Base-by-base conservation (phyloP, 345 rosid genomes). In the Pugionium cornutum region DNA sequence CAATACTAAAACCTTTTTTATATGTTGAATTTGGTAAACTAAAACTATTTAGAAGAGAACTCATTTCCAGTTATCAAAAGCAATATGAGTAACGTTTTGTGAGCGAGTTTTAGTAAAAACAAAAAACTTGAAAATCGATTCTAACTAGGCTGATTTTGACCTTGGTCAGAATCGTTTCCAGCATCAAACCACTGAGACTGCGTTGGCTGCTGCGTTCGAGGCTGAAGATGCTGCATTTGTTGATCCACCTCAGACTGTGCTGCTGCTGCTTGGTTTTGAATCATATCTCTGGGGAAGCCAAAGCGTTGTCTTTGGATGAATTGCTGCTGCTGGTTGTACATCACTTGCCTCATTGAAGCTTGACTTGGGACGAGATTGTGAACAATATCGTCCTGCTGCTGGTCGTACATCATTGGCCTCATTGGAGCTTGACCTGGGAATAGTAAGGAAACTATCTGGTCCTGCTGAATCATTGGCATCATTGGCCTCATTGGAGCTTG, bases 21-120 rank as follows among this genome's bases (percentile, higher is more conserved):
- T 47, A 6, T 47, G 9, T 46, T 46, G 27, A 46, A 25, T 47
- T 47, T 47, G 31, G 10, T 26, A 27, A 5, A 50, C 43, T 35
- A 54, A 35, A 53, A 39, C 31, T 54, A 54, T n/a, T 48, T 27
- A 48, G n/a, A 62, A 64, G 3, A 63, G 0, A 63, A 64, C 42
- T 9, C 50, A 11, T 9, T 52, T 31, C 52, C 51, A 53, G 2
- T 26, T 32, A 53, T 34, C 43, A 32, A 53, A 53, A 42, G 8
- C 50, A 31, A 9, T 25, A 1, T 4, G 40, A 18, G 50, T 18
- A 18, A 18, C 18, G 18, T 18, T 18, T 18, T 18, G 18, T 18
- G 18, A 35, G 53, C 43, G 35, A 31, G 41, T 8, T 58, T 11
- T 45, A 45, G 42, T 3, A 4, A 45, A 18, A 26, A 47, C 2